Evolutionary conservation across 1,284 basidiomycete species (phyloP), one percentile per base, ranked within the genome.

Genomic region (Mycena sp.): DNA sequence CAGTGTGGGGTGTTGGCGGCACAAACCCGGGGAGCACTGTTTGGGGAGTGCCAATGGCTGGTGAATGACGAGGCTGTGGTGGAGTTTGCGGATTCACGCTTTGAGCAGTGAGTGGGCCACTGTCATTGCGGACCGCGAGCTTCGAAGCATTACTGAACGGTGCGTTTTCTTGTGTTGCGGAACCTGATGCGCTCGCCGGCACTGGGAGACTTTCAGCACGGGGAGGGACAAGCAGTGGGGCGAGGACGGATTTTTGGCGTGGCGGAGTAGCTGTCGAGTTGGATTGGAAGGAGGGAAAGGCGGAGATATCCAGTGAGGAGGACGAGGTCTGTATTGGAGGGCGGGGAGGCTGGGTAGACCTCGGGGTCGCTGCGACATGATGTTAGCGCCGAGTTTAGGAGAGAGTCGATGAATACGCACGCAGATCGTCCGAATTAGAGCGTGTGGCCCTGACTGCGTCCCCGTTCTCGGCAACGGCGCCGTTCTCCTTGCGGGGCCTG

Each of bases 381-480:
- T 23, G n/a, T 32, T 28, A 54, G 52, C 10, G 25, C 30, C n/a
- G 28, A 43, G 30, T 21, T 16, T 23, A 17, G 26, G 28, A 37
- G 17, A 43, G 1, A 35, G 10, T 57, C 11, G 58, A 45, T 30
- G 52, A 54, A 80, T 35, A 80, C 85, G 65, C 64, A 90, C 90
- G 76, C 69, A 78, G 77, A 40, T 88, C 83, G 61, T 89, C 88
- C 48, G 84, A 85, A 35, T 81, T 74, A 14, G 17, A 11, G 12
- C 30, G 35, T 25, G 49, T 14, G 17, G 62, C 63, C 73, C 70
- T 61, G 78, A 67, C 41, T 70, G 71, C n/a, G n/a, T n/a, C n/a
- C n/a, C 72, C 78, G 25, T 73, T 76, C 28, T 64, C 69, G 48
- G 68, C 57, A 40, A 65, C 69, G 53, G 58, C 71, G 23, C 66